These are phyloP conservation scores for Phytophthora aleatoria DNA, from an alignment of 352 stramenopile species.

Conservation along the genomic window DNA sequence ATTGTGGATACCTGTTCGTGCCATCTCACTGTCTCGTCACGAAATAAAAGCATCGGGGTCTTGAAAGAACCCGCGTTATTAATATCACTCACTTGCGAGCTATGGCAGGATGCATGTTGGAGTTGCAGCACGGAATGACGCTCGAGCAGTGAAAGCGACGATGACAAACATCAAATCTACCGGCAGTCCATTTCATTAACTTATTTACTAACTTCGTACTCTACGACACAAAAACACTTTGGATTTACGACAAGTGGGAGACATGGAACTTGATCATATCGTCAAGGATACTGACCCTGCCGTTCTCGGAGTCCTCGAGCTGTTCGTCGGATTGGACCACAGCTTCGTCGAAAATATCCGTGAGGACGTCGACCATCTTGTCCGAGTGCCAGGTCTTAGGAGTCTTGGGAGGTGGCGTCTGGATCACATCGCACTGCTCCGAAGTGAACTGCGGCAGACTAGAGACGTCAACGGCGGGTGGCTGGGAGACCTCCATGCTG, in stretches of 20 bases:
- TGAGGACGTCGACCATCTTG: slow-evolving; percentile 36
- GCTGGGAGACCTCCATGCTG: slow-evolving; percentile 22
- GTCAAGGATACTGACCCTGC: slow-evolving; percentile 44
- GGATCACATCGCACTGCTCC: slow-evolving; percentile 12
- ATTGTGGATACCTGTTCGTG: slow-evolving; percentile 20
- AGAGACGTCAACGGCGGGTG: slow-evolving; percentile 23
- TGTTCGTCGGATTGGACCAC: slow-evolving; percentile 19
- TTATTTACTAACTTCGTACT: slow-evolving; percentile 15
- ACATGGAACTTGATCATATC: slow-evolving; percentile 61
- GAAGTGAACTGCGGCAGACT: slow-evolving; percentile 14
- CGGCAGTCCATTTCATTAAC: slow-evolving; percentile 9
- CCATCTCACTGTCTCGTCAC: neutral
- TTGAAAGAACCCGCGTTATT: slow-evolving; percentile 2
- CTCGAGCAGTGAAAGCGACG: slow-evolving; percentile 17
- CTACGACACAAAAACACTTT: slow-evolving; percentile 1
- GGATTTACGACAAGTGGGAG: slow-evolving; percentile 34
- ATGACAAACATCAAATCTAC: slow-evolving; percentile 20
- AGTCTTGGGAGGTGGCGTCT: slow-evolving; percentile 8
- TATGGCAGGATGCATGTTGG: slow-evolving; percentile 10
- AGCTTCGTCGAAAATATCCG: slow-evolving; percentile 46
- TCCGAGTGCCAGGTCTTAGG: slow-evolving; percentile 28
- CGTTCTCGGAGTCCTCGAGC: slow-evolving; percentile 5
- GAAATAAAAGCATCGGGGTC: neutral
- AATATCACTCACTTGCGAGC: neutral
- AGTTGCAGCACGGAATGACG: slow-evolving; percentile 21